Conservation (phyloP, 257 asterid genomes). For the Fraxinus pennsylvanica region DNA sequence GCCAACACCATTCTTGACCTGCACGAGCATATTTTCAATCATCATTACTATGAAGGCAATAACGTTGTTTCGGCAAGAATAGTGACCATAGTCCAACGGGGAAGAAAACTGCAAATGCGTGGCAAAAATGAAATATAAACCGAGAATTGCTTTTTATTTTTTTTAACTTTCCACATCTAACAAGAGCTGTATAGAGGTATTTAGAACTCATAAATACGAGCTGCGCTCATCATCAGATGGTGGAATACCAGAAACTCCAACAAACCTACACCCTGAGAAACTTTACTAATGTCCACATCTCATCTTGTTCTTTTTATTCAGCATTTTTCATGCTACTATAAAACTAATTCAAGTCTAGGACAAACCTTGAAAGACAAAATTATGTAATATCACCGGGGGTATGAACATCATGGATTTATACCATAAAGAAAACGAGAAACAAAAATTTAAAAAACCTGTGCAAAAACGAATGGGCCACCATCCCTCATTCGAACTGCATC, state of each 20-base stretch:
- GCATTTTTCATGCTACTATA: neutral
- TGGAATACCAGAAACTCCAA: too few relatives aligned
- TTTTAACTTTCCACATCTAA: neutral
- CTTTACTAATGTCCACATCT: too few relatives aligned
- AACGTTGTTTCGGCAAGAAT: neutral
- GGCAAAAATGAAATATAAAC: neutral
- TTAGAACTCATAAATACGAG: too few relatives aligned
- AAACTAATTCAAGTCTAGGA: neutral
- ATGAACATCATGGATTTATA: neutral
- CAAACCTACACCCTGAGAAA: too few relatives aligned
- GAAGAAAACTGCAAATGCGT: neutral
- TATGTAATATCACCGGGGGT: neutral
- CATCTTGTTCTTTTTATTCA: too few relatives aligned
- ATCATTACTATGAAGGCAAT: neutral
- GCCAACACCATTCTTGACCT: constrained; percentile 98
- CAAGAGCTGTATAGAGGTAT: too few relatives aligned
- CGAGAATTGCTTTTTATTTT: too few relatives aligned
- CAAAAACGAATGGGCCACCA: constrained; percentile 93
- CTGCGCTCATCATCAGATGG: too few relatives aligned
- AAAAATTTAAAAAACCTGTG: constrained; percentile 61
- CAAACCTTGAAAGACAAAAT: neutral
- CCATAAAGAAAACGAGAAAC: neutral
- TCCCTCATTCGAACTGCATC: constrained; percentile 97
- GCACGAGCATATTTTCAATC: constrained; percentile 21
- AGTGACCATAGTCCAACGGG: neutral